phyloP scores from a whole-genome alignment of 2,329 filamentous ascomycete genomes.

The Colletotrichum acutatum region DNA sequence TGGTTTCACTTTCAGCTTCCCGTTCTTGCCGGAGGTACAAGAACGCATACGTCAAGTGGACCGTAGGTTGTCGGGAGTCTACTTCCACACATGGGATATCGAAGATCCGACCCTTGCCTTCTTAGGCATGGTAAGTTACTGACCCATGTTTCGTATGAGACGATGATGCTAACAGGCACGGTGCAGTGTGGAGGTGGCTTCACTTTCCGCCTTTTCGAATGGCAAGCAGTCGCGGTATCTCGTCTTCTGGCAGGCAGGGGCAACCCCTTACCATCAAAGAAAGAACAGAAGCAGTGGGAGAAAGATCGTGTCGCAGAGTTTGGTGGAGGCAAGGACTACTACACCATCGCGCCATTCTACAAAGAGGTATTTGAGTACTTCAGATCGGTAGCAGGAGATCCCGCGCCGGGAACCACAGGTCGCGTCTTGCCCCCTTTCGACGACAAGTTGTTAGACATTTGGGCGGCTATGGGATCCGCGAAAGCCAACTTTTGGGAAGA shows the following conservation, averaged over 20 bases:
- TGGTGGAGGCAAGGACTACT: conserved; percentile 47
- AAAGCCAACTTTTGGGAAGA: conserved; percentile 44
- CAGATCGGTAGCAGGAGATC: conserved; percentile 53
- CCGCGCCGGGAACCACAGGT: conserved; percentile 48
- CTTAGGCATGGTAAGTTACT: conserved; percentile 46
- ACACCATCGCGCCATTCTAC: conserved; percentile 48
- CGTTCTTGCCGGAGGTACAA: conserved; percentile 61
- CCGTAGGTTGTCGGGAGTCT: conserved; percentile 47
- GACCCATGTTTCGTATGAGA: no score
- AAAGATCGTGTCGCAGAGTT: conserved; percentile 41
- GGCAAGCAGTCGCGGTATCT: conserved; percentile 50
- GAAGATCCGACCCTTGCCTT: conserved; percentile 48
- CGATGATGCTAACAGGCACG: not conserved
- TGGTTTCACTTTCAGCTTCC: conserved; percentile 68
- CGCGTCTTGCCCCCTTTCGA: conserved; percentile 55
- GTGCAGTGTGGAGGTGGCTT: conserved; percentile 47
- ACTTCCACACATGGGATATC: conserved; percentile 49
- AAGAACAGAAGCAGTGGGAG: conserved; percentile 48
- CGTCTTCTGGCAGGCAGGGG: conserved; percentile 47
- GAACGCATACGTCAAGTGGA: conserved; percentile 52
- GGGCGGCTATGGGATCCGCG: conserved; percentile 43
- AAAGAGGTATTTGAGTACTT: conserved; percentile 52
- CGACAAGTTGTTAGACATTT: conserved; percentile 48
- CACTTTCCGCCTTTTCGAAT: conserved; percentile 51
- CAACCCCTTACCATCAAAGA: conserved; percentile 38